phyloP scores from a whole-genome alignment of 2,329 filamentous ascomycete genomes.

The Ophiostoma sp. region DNA sequence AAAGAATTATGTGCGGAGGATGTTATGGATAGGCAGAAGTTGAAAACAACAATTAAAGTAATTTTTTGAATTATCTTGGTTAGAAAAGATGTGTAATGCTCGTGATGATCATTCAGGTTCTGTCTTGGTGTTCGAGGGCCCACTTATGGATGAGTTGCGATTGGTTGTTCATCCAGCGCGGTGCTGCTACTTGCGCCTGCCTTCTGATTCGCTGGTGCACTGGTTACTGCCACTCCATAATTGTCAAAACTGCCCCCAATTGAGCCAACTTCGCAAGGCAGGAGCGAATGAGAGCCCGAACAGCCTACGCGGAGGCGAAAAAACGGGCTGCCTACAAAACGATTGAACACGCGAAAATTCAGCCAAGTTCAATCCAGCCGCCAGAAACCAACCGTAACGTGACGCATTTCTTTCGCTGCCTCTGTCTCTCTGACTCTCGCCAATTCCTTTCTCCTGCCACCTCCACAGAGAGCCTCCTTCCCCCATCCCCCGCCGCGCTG shows the following conservation, averaged over 20 bases:
- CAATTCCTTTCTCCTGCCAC: background rate
- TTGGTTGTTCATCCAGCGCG: background rate
- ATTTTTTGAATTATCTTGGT: background rate
- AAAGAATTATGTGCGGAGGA: background rate
- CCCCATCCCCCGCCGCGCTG: constrained; percentile 16
- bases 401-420: background rate
- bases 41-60: background rate
- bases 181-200: constrained; percentile 10
- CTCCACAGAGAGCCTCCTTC: constrained; percentile 1
- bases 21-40: background rate
- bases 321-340: constrained; percentile 4
- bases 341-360: constrained; percentile 2
- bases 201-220: constrained; percentile 11
- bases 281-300: background rate
- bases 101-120: background rate
- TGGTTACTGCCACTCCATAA: background rate
- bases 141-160: background rate
- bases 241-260: background rate
- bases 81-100: background rate
- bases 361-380: background rate
- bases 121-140: background rate
- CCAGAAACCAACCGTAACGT: background rate
- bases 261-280: background rate
- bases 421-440: background rate
- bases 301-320: background rate